Evolutionary conservation across 2,329 filamentous ascomycete genomes (phyloP), one percentile per base, ranked within the genome.

Genomic region (Talaromyces sp.): DNA sequence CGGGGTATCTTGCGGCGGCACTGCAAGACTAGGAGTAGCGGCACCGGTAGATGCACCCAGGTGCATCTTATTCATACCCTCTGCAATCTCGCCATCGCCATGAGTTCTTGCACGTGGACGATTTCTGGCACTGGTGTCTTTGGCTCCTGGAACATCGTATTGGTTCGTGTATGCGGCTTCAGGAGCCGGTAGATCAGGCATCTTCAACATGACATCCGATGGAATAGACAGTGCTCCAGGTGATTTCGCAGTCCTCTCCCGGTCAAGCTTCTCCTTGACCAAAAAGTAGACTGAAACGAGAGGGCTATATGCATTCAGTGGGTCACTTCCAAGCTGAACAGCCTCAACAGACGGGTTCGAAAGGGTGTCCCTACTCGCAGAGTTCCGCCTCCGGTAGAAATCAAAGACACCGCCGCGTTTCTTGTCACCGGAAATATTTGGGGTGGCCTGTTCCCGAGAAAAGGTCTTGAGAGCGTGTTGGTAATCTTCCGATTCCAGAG

Each of bases 331-430:
- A 35, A 93, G 78, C 65, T 91, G 87, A 19, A 97, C 81, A 3
- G 89, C 90, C 73, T 99, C 94, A 1, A 87, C 85, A 56, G 93
- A 97, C n/a, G 90, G 88, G 1, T 87, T 88, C 5, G 83, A 83
- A 64, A 99, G 79, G 3, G 92, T 96, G 71, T 97, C 94, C 65
- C 90, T 86, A 74, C 94, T 97, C 57, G 85, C 88, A 0, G 93
- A 97, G 71, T 92, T 97, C 61, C 92, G 85, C 65, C 94, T 84
- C 77, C 96, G 97, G 78, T 97, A 99, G 70, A 99, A 97, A 71
- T 97, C 93, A 67, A 97, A 97, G 65, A 97, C 93, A 12, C 91
- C 90, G 10, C 91, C 90, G 59, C 93, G 86, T 71, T 86, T 89
- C 78, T 92, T 95, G 75, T 96, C 92, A 17, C 86, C 71, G 78